A percentile compares a stretch with the other conserved stretches of the same genome.
These are phyloP conservation scores for Urochloa ruziziensis DNA, from an alignment of 176 grass and related monocot species.

Conservation along the genomic window DNA sequence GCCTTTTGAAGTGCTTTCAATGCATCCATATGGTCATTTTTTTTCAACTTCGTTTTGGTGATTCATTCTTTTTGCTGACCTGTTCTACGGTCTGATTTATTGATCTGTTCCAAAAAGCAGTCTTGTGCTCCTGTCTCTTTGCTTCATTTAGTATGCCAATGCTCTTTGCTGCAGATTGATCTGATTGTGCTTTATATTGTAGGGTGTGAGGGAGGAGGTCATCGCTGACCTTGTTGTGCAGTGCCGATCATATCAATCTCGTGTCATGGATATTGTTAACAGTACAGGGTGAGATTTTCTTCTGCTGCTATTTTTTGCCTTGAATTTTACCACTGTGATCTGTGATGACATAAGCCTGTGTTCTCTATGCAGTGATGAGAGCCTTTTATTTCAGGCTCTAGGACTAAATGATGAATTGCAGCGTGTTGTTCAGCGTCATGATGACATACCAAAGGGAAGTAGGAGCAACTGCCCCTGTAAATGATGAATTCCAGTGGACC, in stretches of 20 bases:
- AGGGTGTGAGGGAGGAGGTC: conserved; percentile 89
- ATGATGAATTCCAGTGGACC: no score
- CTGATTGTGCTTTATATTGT: conserved; percentile 33
- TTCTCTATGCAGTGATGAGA: conserved; percentile 75
- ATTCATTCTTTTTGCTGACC: neutral
- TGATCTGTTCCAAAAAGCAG: neutral
- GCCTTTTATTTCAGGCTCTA: conserved; percentile 80
- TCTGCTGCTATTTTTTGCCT: neutral
- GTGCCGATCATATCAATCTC: conserved; percentile 78
- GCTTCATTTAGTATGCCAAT: conserved; percentile 1
- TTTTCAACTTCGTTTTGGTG: neutral
- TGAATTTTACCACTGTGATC: conserved; percentile 3
- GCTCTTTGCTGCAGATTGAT: conserved; percentile 2
- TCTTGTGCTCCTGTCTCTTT: neutral
- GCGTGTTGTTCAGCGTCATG: conserved; percentile 80
- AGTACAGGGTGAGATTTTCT: conserved; percentile 62
- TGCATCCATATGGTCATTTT: neutral
- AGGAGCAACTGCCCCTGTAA: conserved; percentile 33
- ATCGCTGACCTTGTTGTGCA: conserved; percentile 92
- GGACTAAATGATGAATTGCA: conserved; percentile 91
- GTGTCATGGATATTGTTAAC: conserved; percentile 82
- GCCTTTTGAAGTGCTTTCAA: neutral
- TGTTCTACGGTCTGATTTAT: neutral
- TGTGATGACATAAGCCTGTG: conserved; percentile 3
- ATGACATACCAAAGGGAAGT: conserved; percentile 69